Evolutionary conservation across 2,329 filamentous ascomycete species (phyloP).

Genomic region (Stemphylium beticola): DNA sequence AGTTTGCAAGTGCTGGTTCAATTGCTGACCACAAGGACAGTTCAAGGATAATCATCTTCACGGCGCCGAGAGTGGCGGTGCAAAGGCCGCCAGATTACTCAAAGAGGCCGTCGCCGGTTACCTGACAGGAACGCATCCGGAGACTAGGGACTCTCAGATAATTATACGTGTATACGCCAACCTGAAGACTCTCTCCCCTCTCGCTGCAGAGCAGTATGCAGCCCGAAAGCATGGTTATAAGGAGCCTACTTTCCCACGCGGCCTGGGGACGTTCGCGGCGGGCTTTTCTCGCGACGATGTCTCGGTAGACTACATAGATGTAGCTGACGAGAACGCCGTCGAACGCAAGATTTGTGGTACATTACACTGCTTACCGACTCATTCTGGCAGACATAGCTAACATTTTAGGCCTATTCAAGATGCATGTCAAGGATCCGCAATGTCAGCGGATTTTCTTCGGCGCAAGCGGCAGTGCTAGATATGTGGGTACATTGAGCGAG

Average conservation of each 20-base stretch:
- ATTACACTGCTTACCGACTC: neutral
- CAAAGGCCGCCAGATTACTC: neutral
- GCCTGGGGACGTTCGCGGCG: constrained; percentile 1
- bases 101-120: neutral
- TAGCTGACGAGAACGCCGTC: neutral
- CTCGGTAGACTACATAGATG: constrained; percentile 5
- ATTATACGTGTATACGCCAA: neutral
- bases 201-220: neutral
- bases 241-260: neutral
- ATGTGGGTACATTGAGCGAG: neutral
- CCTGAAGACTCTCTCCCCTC: neutral
- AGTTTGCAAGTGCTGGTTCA: no score
- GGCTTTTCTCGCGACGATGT: constrained; percentile 3
- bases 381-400: neutral
- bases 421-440: neutral
- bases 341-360: constrained; percentile 5
- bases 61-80: neutral
- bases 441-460: neutral
- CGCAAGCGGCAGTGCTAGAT: neutral
- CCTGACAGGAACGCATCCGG: neutral
- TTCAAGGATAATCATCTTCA: neutral
- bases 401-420: neutral
- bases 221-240: neutral
- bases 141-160: neutral
- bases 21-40: neutral